Base-by-base conservation (phyloP, 768 basidiomycete genomes). In the Imleria badia region DNA sequence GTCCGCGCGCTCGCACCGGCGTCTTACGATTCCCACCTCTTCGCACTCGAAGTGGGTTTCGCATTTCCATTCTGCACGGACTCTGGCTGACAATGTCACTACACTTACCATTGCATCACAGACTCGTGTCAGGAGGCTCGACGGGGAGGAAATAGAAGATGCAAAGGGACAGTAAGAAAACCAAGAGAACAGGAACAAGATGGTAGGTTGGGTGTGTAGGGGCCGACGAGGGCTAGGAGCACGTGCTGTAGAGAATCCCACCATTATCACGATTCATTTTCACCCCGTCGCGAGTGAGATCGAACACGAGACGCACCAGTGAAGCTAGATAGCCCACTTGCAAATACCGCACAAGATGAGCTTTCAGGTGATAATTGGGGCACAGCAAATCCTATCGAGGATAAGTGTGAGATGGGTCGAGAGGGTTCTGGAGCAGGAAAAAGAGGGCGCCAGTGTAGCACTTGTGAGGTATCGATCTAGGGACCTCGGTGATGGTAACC, bases 21-120 rank as follows among this genome's bases (percentile, higher is more conserved):
- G 31, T 89, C 89, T 1, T 73, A 81, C 52, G 92, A 94, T 60
- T 84, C 85, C 0, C 86, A 94, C 74, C 68, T 94, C 13, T 85
- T 78, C 53, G 83, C 87, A 3, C 78, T 94, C 1, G 92, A 94
- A 79, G 89, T 87, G 54, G 39, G 78, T 52, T 22, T 19, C 7
- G 3, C 10, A 47, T 14, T 14, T n/a, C 12, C 9, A 23, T 26
- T 26, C n/a, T 11, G 3, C 23, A 11, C 14, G 11, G 54, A n/a
- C 19, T 30, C 15, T 36, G 14, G 11, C 19, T 42, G 47, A 36
- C 3, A 3, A 19, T 17, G 13, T 31, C 41, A 4, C 12, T 31
- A 15, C 19, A 8, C 13, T 12, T 6, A 38, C 20, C 19, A 29
- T n/a, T 12, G n/a, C 17, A 19, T 31, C 26, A 15, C 13, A 63